phyloP scores from a whole-genome alignment of 1,139 yeast genomes.

The Pichia sp. region DNA sequence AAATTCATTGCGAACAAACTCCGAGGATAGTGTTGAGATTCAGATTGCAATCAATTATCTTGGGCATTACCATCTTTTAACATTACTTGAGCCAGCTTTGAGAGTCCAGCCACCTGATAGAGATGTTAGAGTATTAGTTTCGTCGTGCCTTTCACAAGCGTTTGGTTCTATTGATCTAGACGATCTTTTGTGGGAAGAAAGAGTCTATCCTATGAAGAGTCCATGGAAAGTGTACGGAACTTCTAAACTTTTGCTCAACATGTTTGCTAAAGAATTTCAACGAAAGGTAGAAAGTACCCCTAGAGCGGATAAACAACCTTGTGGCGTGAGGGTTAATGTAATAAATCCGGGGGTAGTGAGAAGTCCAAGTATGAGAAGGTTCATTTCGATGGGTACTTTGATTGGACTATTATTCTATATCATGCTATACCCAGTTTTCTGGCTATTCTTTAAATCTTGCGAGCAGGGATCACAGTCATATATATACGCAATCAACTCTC shows the following conservation, averaged over 20 bases:
- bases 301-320: constrained; percentile 44
- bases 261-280: constrained; percentile 74
- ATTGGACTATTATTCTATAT: constrained; percentile 60
- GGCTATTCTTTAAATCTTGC: constrained; percentile 69
- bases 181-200: constrained; percentile 60
- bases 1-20: constrained; percentile 50
- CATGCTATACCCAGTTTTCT: constrained; percentile 71
- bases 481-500: constrained; percentile 63
- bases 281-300: constrained; percentile 40
- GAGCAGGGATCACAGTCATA: constrained; percentile 75
- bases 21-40: constrained; percentile 75
- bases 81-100: constrained; percentile 70
- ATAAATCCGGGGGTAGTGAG: constrained; percentile 93
- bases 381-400: constrained; percentile 68
- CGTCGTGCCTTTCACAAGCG: constrained; percentile 72
- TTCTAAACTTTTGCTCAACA: constrained; percentile 65
- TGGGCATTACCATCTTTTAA: constrained; percentile 72
- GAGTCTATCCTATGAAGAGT: constrained; percentile 49
- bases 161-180: constrained; percentile 56
- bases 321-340: constrained; percentile 62
- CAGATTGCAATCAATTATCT: constrained; percentile 81
- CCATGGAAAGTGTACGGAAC: constrained; percentile 81
- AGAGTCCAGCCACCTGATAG: constrained; percentile 90
- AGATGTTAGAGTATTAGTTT: constrained; percentile 73
- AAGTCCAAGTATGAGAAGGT: constrained; percentile 76